A percentile compares a stretch with the other conserved stretches of the same genome.
These are phyloP conservation scores for Geotrichum bryndzae DNA, from an alignment of 1,139 yeast species.

Conservation along the genomic window DNA sequence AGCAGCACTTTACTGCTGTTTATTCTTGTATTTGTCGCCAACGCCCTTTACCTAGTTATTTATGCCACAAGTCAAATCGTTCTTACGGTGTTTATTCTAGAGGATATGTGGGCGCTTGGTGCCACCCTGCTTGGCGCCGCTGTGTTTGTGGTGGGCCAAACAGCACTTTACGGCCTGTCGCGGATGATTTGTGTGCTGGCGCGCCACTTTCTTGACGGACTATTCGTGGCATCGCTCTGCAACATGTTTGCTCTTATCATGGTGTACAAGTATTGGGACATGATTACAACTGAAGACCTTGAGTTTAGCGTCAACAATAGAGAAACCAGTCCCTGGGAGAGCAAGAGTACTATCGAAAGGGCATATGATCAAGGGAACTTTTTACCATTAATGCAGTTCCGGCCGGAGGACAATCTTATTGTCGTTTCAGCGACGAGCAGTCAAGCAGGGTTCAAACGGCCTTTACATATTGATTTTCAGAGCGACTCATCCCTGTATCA, in stretches of 20 bases:
- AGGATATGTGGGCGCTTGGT: constrained; percentile 83
- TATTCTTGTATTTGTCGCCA: constrained; percentile 61
- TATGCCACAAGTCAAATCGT: constrained; percentile 68
- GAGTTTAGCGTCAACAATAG: constrained; percentile 75
- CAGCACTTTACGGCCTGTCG: constrained; percentile 64
- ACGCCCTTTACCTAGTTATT: constrained; percentile 56
- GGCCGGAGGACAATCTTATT: not conserved
- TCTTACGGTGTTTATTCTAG: constrained; percentile 60
- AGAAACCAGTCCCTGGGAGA: constrained; percentile 41
- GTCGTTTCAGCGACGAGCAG: not conserved
- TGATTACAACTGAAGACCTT: constrained; percentile 90
- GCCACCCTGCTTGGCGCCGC: constrained; percentile 62
- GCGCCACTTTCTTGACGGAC: constrained; percentile 84
- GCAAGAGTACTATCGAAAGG: constrained; percentile 44
- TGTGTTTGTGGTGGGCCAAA: constrained; percentile 78
- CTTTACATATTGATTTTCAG: not conserved
- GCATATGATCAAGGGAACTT: constrained; percentile 21
- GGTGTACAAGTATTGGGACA: constrained; percentile 95
- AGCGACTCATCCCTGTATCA: constrained; percentile 1
- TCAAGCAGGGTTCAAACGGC: not conserved
- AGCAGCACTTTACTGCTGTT: constrained; percentile 59
- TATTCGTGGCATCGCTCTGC: constrained; percentile 76
- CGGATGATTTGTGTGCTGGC: constrained; percentile 59
- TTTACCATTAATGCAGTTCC: not conserved
- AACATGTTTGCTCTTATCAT: constrained; percentile 83